phyloP scores from a whole-genome alignment of 148 eudicot genomes.

The Camellia sinensis region DNA sequence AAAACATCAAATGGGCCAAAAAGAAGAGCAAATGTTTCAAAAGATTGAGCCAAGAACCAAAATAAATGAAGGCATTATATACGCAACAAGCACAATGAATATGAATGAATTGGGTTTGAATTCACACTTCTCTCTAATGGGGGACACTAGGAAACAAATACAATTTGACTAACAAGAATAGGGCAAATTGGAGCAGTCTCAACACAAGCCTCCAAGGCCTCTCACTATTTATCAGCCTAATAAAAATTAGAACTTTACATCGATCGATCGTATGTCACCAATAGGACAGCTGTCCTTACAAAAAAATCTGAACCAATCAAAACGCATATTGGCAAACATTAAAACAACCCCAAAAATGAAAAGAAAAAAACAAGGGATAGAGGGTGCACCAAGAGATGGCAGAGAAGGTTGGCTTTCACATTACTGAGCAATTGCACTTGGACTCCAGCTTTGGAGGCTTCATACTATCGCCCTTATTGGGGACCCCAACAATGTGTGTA shows the following conservation, averaged over 20 bases:
- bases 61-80: too few species aligned
- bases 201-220: constrained; percentile 22
- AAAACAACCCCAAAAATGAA: constrained; percentile 23
- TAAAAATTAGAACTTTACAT: constrained; percentile 57
- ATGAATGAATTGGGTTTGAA: not conserved
- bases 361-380: not conserved
- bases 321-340: constrained; percentile 27
- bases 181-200: constrained; percentile 26
- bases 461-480: constrained; percentile 47
- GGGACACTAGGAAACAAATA: constrained; percentile 14
- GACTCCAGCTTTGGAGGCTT: constrained; percentile 86
- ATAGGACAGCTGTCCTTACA: constrained; percentile 32
- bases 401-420: constrained; percentile 41
- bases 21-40: not conserved
- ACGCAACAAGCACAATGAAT: not conserved
- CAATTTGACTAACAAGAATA: constrained; percentile 33
- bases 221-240: constrained; percentile 49
- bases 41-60: not conserved
- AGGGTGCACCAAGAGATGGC: not conserved
- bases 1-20: too few species aligned
- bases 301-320: constrained; percentile 32
- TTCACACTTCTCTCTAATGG: constrained; percentile 16
- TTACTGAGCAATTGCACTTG: constrained; percentile 94
- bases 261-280: constrained; percentile 33
- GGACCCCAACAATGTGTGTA: constrained; percentile 57